Base-by-base conservation (phyloP, 495 filamentous ascomycete genomes). In the Daldinia caldariorum region DNA sequence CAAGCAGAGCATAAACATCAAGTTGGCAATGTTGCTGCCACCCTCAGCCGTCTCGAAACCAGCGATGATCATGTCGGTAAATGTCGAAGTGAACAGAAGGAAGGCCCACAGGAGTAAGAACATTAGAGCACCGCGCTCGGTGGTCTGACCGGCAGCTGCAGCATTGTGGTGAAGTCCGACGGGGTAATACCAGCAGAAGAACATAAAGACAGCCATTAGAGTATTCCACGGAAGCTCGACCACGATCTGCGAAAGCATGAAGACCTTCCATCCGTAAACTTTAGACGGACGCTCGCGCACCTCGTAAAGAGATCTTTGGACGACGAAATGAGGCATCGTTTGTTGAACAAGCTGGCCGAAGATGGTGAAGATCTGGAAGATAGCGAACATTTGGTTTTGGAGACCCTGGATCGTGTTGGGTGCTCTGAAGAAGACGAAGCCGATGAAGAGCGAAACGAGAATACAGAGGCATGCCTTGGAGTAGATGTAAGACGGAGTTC, bases 341-440 rank as follows among this genome's bases (percentile, higher is more conserved):
- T 96, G 93, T 69, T 93, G 88, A 12, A 90, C 86, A 26, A 94
- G 80, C 68, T 90, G 88, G 58, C 88, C 87, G 76, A 94, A 91
- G 64, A 97, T 87, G 22, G 87, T 90, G 49, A 93, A 80, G 4
- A 97, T 78, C 83, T 94, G 89, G 82, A 97, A 97, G 72, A 97
- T 89, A 73, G 87, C 83, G 74, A 96, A 95, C 83, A 95, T 90
- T 74, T 94, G 90, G 75, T 96, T 95, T 74, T 94, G 92, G 16
- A 97, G 85, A 41, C 92, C 93, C 77, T 95, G 91, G 2, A 89
- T 78, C 16, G 84, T 86, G 75, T 88, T 91, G 31, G 85, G 80
- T 6, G 91, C 86, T 18, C 88, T 83, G 86, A 86, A 93, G 81
- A 97, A 97, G 22, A 92, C 92, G 79, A 97, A 94, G 12, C 93